Conservation (phyloP, 2,329 filamentous ascomycete genomes). For the Penicillium sp. region DNA sequence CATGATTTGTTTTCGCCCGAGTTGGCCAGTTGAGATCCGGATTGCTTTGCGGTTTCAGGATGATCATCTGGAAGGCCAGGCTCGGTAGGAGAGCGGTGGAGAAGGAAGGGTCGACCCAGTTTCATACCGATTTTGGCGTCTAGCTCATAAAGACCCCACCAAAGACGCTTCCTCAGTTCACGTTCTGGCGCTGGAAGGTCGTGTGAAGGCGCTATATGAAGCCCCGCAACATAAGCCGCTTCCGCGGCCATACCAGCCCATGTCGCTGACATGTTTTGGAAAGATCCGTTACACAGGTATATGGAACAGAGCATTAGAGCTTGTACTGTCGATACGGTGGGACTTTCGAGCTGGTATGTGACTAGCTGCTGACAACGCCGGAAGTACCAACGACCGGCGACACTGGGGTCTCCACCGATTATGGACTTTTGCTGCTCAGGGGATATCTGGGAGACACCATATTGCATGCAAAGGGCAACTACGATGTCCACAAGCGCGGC, state of each 20-base stretch:
- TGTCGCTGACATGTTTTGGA: constrained; percentile 51
- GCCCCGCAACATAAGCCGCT: constrained; percentile 49
- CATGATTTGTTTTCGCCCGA: constrained; percentile 21
- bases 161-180: constrained; percentile 52
- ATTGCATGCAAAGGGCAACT: constrained; percentile 24
- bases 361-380: constrained; percentile 49
- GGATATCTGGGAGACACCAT: constrained; percentile 10
- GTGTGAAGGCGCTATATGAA: constrained; percentile 49
- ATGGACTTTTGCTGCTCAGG: constrained; percentile 12
- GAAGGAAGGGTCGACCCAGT: constrained; percentile 26
- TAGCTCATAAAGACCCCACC: constrained; percentile 54
- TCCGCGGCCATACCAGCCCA: constrained; percentile 44
- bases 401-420: constrained; percentile 37
- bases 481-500: constrained; percentile 23
- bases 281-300: constrained; percentile 52
- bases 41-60: constrained; percentile 10
- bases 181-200: constrained; percentile 33
- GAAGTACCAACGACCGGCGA: constrained; percentile 50
- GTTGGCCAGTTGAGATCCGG: constrained; percentile 16
- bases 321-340: constrained; percentile 50
- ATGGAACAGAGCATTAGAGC: constrained; percentile 47
- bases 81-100: constrained; percentile 34
- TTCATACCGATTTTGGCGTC: constrained; percentile 44
- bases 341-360: constrained; percentile 48
- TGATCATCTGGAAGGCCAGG: constrained; percentile 26